Evolutionary conservation across 2,329 filamentous ascomycete species (phyloP).

Genomic region (Rosellinia necatrix): DNA sequence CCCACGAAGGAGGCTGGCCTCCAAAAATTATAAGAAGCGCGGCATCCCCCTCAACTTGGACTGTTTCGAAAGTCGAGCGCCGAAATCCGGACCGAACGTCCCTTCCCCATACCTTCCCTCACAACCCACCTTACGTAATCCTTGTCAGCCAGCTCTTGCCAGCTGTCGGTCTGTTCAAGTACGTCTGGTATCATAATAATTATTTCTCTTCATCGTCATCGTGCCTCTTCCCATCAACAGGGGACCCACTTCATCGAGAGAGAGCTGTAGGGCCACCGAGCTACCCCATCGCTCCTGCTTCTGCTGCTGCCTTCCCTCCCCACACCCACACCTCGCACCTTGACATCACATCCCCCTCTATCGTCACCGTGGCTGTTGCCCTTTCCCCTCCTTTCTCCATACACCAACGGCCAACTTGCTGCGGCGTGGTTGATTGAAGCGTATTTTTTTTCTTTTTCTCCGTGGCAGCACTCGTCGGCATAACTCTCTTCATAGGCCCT

Average conservation of each 20-base stretch:
- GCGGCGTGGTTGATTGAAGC: conserved; percentile 16
- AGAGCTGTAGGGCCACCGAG: background rate
- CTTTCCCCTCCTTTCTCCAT: conserved; percentile 7
- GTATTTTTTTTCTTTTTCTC: no score
- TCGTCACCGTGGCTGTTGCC: conserved; percentile 6
- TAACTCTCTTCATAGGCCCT: conserved; percentile 21
- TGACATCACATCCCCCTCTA: conserved; percentile 1
- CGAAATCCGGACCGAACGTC: conserved; percentile 62
- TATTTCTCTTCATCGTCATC: conserved; percentile 10
- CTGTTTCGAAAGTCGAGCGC: conserved; percentile 54
- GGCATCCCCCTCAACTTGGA: conserved; percentile 57
- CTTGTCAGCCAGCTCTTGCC: conserved; percentile 23
- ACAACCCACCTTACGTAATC: conserved; percentile 37
- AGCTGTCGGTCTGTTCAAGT: conserved; percentile 35
- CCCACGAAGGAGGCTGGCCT: conserved; percentile 35
- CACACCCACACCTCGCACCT: conserved; percentile 11
- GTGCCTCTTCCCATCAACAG: conserved; percentile 3
- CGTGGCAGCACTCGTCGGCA: conserved; percentile 24
- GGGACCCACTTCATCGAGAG: conserved; percentile 17
- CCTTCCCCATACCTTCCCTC: conserved; percentile 43
- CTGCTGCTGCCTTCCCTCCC: background rate
- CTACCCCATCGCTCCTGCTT: no score
- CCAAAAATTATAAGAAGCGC: conserved; percentile 62
- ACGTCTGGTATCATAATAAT: conserved; percentile 33
- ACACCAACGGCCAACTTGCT: background rate